Evolutionary conservation across 495 filamentous ascomycete genomes (phyloP), one percentile per base, ranked within the genome.

Genomic region (Penicillium subrubescens): DNA sequence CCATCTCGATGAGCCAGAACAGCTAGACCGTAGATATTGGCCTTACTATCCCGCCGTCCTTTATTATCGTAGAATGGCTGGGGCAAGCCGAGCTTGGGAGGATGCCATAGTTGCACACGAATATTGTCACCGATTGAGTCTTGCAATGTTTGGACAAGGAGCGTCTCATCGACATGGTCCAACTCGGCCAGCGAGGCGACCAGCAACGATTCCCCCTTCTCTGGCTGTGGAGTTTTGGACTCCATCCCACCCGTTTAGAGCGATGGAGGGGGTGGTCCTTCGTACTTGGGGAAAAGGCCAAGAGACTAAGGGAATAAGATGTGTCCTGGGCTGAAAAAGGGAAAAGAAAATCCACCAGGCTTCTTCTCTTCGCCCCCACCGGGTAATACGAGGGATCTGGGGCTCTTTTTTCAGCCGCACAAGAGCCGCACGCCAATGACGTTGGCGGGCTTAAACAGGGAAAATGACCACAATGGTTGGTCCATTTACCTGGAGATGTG

Each of bases 11-110:
- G 33, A 0, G 63, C 63, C 21, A 61, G 37, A 31, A 61, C 39
- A 4, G 63, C 63, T 17, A 66, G 31, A 0, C 51, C 58, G n/a
- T 61, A 66, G n/a, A 66, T 39, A 25, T 60, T 66, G 17, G 59
- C 57, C 55, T 57, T 52, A 44, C 52, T 66, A 50, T 66, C 59
- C 8, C 52, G 31, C 5, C 55, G 54, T 2, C n/a, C n/a, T 21
- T 37, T 37, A 31, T 37, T 56, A 8, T 37, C 29, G 14, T 27
- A 56, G 25, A 56, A 21, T 3, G n/a, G 33, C 33, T 37, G 53
- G 2, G 53, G 53, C n/a, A 56, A 14, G n/a, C 31, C 53, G 17
- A 34, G 17, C 37, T 56, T 56, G 2, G 53, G 53, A 37, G 53
- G 53, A 12, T 56, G 53, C 53, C 53, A 56, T 11, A 56, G 3